phyloP scores from a whole-genome alignment of 352 stramenopile species.

The Globisporangium orthogonon region DNA sequence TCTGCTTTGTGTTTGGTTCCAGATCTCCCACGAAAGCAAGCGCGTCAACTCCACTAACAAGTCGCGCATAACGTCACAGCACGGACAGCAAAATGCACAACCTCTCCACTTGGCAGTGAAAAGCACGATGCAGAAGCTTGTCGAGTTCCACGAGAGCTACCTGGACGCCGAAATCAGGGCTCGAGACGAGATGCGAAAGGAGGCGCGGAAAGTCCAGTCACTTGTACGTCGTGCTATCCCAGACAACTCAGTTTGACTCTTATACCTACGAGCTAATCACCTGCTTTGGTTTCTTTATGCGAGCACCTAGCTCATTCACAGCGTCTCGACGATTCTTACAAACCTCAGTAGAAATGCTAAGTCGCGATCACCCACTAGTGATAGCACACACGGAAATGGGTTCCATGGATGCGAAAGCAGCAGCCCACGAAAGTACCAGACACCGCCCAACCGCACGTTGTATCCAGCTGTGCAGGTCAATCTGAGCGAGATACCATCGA shows the following conservation, averaged over 20 bases:
- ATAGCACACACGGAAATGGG: conserved; percentile 10
- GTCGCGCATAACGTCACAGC: background rate
- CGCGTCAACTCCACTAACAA: background rate
- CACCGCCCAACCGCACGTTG: conserved; percentile 21
- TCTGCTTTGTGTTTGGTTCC: background rate
- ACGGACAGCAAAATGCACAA: background rate
- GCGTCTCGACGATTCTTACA: conserved; percentile 39
- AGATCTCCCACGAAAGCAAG: conserved; percentile 17
- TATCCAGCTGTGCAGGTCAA: conserved; percentile 47
- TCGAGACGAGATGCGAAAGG: conserved; percentile 20
- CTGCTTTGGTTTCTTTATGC: background rate
- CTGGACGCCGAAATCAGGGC: conserved; percentile 22
- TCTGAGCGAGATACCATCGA: conserved; percentile 37
- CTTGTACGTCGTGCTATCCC: conserved; percentile 19
- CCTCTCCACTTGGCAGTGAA: conserved; percentile 14
- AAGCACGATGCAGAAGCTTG: conserved; percentile 33
- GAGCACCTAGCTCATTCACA: conserved; percentile 38
- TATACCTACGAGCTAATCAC: background rate
- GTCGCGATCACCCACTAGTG: conserved; percentile 3
- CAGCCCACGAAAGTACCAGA: conserved; percentile 21
- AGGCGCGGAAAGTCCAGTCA: conserved; percentile 29
- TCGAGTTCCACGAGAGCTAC: conserved; percentile 27
- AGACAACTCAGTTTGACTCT: background rate
- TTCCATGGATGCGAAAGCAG: conserved; percentile 3
- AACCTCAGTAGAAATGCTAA: conserved; percentile 36